Evolutionary conservation across 176 grass and related monocot species (phyloP), one percentile per base, ranked within the genome.

Genomic region (Cenchrus fungigraminus): DNA sequence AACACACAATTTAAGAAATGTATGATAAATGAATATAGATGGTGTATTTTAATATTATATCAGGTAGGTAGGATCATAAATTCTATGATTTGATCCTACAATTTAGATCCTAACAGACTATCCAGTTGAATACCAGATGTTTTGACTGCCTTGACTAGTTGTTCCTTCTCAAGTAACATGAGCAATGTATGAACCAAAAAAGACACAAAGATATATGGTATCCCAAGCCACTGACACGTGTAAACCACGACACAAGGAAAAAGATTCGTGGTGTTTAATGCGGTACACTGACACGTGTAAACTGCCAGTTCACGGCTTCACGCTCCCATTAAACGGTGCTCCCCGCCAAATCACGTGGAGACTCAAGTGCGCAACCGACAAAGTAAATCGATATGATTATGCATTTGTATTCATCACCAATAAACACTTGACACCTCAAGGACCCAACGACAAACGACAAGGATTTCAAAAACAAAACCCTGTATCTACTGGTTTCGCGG

Each of bases 371-470:
- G 43, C 12, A 2, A 4, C 32, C 5, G 15, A 65, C 13, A 73
- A 73, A 34, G 43, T 14, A 28, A 6, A 51, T 58, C 8, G 43
- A 69, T 76, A 81, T 54, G 13, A 29, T 9, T 79, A 19, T 16
- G 69, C 64, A 9, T 19, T 3, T 79, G 10, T 19, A 71, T 61
- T 32, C 45, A 31, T 69, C 8, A 46, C 32, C 71, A 82, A 82
- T 61, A 70, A 82, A 61, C 44, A 51, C 43, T 60, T 76, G 40
- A 57, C 58, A 84, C 60, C 19, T 65, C 22, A 65, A 46, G 25
- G 12, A 50, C 52, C 32, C 6, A n/a, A 11, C 49, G 1, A 17
- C 7, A 65, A 46, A 14, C 13, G 20, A 43, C 31, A 20, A 84
- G 52, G 4, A 55, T 63, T 84, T 66, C 17, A 15, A 73, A 71